Base-by-base conservation (phyloP, 768 basidiomycete genomes). In the Flagelloscypha sp. region DNA sequence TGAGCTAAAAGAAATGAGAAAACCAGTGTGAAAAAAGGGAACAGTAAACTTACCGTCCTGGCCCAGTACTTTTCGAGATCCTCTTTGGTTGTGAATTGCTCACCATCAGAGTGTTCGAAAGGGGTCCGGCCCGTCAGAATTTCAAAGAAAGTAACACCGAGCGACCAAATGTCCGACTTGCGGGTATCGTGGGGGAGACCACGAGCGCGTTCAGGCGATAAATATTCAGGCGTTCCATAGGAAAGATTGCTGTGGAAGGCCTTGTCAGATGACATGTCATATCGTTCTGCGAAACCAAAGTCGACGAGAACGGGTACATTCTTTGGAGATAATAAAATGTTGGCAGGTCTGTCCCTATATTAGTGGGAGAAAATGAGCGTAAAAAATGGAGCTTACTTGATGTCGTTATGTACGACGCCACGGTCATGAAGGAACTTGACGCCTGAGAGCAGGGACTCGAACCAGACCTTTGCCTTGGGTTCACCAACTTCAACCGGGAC, bases 201-300 rank as follows among this genome's bases (percentile, higher is more conserved):
- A 23, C 80, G 74, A 2, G 94, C 90, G 4, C 95, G 79, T 56
- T 93, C 86, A 0, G 94, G 93, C 6, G 86, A 83, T 6, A 97
- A 76, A 57, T 97, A 98, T 82, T 92, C 90, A 18, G 92, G 90
- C 3, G 93, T 98, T 5, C 92, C 94, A 51, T 86, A 86, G 1
- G 85, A 75, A 30, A 88, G 68, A 48, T 84, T 84, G 47, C 83
- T 85, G 44, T 79, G 76, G 62, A 90, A 89, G 1, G 84, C 79
- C 13, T 74, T 75, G 12, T 63, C 54, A 0, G 77, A 74, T 1
- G 61, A 55, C 27, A 70, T 49, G 44, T 87, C 80, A 52, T 92
- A 92, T 45, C 76, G 76, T 50, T 94, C 86, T 2, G 94, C 89
- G 48, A 98, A 99, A 1, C 95, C 94, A 49, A 95, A 99, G 57